phyloP scores from a whole-genome alignment of 768 basidiomycete genomes.

The Boletus vermiculosoides region DNA sequence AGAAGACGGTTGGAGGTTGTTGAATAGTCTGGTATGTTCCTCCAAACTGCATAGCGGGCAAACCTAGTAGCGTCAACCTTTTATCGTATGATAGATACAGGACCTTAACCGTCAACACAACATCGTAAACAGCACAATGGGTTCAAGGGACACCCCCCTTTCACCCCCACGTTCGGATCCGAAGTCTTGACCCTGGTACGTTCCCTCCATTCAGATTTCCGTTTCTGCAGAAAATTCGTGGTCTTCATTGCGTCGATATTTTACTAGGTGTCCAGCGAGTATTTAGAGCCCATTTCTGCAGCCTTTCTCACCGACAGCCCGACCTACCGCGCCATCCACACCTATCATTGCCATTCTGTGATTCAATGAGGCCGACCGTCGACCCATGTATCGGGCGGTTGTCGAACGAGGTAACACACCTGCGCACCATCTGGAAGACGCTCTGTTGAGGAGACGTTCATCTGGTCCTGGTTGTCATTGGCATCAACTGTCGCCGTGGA shows the following conservation, averaged over 20 bases:
- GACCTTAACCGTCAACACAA: no score
- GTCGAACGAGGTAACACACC: constrained; percentile 31
- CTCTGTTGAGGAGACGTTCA: constrained; percentile 13
- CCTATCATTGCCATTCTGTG: not conserved
- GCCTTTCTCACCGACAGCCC: not conserved
- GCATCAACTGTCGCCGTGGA: constrained; percentile 14
- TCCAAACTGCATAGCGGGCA: not conserved
- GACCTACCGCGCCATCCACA: not conserved
- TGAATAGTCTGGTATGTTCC: no score
- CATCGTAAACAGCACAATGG: no score
- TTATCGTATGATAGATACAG: not conserved
- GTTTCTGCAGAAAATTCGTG: not conserved
- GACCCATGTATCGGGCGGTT: no score
- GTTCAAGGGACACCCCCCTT: no score
- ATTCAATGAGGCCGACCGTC: not conserved
- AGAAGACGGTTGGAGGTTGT: no score
- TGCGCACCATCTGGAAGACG: constrained; percentile 28
- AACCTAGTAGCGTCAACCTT: not conserved
- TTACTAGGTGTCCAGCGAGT: no score
- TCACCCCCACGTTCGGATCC: no score
- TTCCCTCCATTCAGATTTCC: not conserved
- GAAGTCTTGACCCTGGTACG: constrained; percentile 1
- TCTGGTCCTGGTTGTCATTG: constrained; percentile 19
- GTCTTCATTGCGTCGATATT: not conserved
- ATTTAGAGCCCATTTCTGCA: no score